Percentiles rank a stretch among this genome's conserved stretches.
These are phyloP conservation scores for Diaporthe vexans DNA, from an alignment of 2,329 filamentous ascomycete genomes.

Conservation along the genomic window DNA sequence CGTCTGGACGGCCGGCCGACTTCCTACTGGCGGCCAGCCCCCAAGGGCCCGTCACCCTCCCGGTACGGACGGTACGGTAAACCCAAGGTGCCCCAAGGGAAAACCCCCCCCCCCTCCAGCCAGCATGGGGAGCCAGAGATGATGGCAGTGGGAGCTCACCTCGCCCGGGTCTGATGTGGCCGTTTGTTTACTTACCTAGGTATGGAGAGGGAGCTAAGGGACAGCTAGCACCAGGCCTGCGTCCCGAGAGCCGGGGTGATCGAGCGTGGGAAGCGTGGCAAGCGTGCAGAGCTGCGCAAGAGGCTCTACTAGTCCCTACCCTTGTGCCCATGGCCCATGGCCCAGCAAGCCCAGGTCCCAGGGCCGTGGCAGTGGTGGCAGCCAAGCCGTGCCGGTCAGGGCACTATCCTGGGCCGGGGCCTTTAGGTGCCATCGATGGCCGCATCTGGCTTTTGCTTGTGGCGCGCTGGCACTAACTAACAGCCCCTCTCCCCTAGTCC, in stretches of 20 bases:
- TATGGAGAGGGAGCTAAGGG: too few relatives aligned
- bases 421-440: not conserved
- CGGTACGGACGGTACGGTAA: too few relatives aligned
- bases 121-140: too few relatives aligned
- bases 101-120: too few relatives aligned
- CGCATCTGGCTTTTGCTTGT: conserved; percentile 9
- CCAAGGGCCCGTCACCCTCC: not conserved
- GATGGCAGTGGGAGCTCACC: not conserved
- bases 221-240: not conserved
- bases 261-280: not conserved
- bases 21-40: conserved; percentile 17
- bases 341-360: not conserved
- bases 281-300: not conserved
- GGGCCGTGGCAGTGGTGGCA: conserved; percentile 2
- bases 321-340: not conserved
- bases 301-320: conserved; percentile 3
- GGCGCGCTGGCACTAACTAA: not conserved
- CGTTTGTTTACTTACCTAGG: not conserved
- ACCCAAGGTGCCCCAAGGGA: too few relatives aligned
- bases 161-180: not conserved
- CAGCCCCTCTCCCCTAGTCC: too few relatives aligned
- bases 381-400: not conserved
- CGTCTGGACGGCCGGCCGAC: conserved; percentile 13
- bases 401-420: conserved; percentile 8
- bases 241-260: not conserved